Base-by-base conservation (phyloP, 495 filamentous ascomycete genomes). In the Astrocystis sublimbata region DNA sequence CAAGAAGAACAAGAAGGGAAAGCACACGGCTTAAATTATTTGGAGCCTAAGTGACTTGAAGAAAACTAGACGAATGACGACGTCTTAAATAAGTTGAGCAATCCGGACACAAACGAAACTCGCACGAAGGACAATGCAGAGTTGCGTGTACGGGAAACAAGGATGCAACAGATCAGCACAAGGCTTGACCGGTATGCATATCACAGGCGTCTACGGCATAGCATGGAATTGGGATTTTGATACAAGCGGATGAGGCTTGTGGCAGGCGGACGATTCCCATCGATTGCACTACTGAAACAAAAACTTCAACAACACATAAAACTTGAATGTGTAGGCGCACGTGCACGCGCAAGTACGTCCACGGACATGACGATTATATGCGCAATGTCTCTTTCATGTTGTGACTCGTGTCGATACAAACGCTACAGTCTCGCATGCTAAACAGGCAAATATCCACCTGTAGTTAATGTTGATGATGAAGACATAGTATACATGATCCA, bases 1-100 rank as follows among this genome's bases (percentile, higher is more conserved):
- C 46, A 81, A 78, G 74, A 81, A 75, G 73, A 81, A 82, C 73
- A 81, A 80, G 74, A 75, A 73, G 75, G 71, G 72, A 57, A 75
- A 74, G 70, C 67, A 72, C 63, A 65, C 61, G 2, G 70, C 71
- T 54, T 75, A 73, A 69, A 42, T 36, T 30, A 28, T 54, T 3
- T 30, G 15, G 42, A 10, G 47, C 24, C 8, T 1, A 54, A 51
- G 59, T 17, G 47, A 15, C 62, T 42, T 68, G 43, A 52, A 43
- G 53, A 50, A 58, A 55, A 60, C 61, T 63, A 38, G 60, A 63
- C 52, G 60, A 65, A 41, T 57, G 23, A 31, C 19, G 55, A 49
- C 58, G 55, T 61, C 66, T 65, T 52, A 69, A 72, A 51, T 58
- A 74, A 63, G 64, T 54, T 55, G 23, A 41, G 51, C 71, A 63